Evolutionary conservation across 108 stramenopile genomes (phyloP).

Genomic region (Nitzschia palea): DNA sequence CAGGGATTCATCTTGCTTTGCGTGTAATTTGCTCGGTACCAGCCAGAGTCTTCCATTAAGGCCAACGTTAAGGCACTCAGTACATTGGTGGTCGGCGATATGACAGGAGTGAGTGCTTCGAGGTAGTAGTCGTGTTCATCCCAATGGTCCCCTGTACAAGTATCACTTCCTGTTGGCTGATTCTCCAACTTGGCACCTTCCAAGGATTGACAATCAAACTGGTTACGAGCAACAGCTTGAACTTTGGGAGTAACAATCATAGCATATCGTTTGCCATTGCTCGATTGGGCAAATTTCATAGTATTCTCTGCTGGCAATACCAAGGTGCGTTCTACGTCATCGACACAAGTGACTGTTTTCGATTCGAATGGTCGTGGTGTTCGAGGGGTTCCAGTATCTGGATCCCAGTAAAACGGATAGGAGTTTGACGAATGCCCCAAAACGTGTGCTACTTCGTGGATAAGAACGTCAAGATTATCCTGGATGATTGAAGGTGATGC

Average conservation of each 20-base stretch:
- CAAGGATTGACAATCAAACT: conserved; percentile 80
- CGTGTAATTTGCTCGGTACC: conserved; percentile 79
- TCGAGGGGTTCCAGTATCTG: conserved; percentile 62
- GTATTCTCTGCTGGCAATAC: conserved; percentile 72
- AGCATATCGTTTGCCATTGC: conserved; percentile 75
- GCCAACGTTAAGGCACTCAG: conserved; percentile 74
- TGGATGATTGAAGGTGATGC: conserved; percentile 52
- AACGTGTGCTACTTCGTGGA: conserved; percentile 74
- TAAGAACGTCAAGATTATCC: conserved; percentile 72
- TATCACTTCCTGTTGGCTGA: conserved; percentile 73
- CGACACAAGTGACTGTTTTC: conserved; percentile 73
- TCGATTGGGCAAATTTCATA: conserved; percentile 64
- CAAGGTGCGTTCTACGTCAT: conserved; percentile 57
- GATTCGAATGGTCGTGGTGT: conserved; percentile 69
- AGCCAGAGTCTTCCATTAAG: conserved; percentile 81
- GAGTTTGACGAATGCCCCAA: conserved; percentile 76
- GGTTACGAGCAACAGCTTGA: conserved; percentile 73
- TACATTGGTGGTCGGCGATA: conserved; percentile 74
- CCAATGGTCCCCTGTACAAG: conserved; percentile 87
- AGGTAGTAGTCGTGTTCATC: conserved; percentile 80
- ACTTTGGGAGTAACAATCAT: conserved; percentile 81
- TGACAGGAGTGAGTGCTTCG: conserved; percentile 65
- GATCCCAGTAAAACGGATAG: conserved; percentile 82
- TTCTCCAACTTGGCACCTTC: conserved; percentile 78
- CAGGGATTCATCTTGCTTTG: conserved; percentile 43